Conservation (phyloP, 2,329 filamentous ascomycete species). For the Spiromastix sp. region DNA sequence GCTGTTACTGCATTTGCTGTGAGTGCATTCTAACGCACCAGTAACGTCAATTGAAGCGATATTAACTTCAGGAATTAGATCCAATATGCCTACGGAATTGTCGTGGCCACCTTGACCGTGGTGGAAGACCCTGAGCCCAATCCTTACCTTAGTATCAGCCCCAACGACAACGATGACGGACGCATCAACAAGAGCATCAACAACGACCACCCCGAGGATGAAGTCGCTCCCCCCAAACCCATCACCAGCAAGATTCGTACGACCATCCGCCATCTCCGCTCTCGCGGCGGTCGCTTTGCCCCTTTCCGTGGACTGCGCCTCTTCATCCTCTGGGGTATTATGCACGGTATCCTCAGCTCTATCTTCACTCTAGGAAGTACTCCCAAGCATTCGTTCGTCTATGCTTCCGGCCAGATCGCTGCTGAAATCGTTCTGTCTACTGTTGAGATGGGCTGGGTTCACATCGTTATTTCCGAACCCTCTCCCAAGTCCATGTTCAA, state of each 20-base stretch:
- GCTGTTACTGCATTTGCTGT: slow-evolving; percentile 18
- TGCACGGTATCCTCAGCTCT: slow-evolving; percentile 32
- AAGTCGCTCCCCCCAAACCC: slow-evolving; percentile 42
- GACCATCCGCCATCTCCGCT: slow-evolving; percentile 51
- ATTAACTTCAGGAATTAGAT: too few species aligned
- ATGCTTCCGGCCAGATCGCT: slow-evolving; percentile 44
- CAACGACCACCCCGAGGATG: slow-evolving; percentile 30
- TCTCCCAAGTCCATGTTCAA: slow-evolving; percentile 54
- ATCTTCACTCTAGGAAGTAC: slow-evolving; percentile 35
- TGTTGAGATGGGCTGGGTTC: slow-evolving; percentile 69
- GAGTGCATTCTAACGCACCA: slow-evolving; percentile 13
- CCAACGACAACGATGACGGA: slow-evolving; percentile 16
- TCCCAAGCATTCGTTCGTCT: slow-evolving; percentile 31
- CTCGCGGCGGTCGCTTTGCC: slow-evolving; percentile 53
- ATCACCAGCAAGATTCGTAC: slow-evolving; percentile 52
- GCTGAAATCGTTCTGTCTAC: slow-evolving; percentile 54
- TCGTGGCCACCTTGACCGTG: slow-evolving; percentile 53
- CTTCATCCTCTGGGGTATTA: slow-evolving; percentile 38
- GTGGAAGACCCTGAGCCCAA: slow-evolving; percentile 51
- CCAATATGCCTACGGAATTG: slow-evolving; percentile 48
- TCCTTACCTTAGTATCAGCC: slow-evolving; percentile 42
- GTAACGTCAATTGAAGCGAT: too few species aligned
- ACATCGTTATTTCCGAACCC: slow-evolving; percentile 68
- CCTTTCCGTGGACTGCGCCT: slow-evolving; percentile 58
- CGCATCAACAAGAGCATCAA: slow-evolving; percentile 20